Percentiles rank a stretch among this genome's conserved stretches.
Evolutionary conservation across 192 early-diverging fungal genomes (phyloP).

Genomic region (Coemansia sp.): DNA sequence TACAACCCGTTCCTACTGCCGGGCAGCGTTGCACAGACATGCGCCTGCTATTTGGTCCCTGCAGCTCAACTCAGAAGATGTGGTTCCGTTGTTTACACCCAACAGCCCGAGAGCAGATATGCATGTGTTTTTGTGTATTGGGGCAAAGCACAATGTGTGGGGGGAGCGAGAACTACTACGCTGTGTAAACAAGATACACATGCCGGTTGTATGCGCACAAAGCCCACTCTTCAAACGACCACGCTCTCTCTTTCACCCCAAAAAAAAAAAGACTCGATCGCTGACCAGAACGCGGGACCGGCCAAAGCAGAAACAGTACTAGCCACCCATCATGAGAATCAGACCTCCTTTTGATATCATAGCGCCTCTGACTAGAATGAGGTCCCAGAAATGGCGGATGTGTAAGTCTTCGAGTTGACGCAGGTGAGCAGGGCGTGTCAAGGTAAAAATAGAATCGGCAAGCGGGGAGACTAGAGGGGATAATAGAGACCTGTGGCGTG

Average conservation of each 20-base stretch:
- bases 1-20: neutral
- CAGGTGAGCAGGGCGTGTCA: neutral
- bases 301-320: neutral
- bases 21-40: neutral
- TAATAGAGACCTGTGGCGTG: neutral
- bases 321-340: neutral
- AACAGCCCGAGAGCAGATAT: conserved; percentile 5
- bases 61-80: neutral
- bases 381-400: neutral
- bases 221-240: neutral
- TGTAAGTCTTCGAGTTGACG: neutral
- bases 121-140: conserved; percentile 1
- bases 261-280: neutral
- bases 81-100: conserved; percentile 3
- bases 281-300: neutral
- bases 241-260: neutral
- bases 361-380: neutral
- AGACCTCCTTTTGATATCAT: neutral
- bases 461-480: neutral
- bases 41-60: neutral
- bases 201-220: neutral
- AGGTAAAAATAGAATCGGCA: neutral
- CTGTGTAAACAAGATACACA: neutral
- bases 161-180: neutral
- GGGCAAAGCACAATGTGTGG: neutral